Percentiles rank a stretch among this genome's conserved stretches.
These are phyloP conservation scores for Micractinium conductrix DNA, from an alignment of 139 green algal species.

Conservation along the genomic window DNA sequence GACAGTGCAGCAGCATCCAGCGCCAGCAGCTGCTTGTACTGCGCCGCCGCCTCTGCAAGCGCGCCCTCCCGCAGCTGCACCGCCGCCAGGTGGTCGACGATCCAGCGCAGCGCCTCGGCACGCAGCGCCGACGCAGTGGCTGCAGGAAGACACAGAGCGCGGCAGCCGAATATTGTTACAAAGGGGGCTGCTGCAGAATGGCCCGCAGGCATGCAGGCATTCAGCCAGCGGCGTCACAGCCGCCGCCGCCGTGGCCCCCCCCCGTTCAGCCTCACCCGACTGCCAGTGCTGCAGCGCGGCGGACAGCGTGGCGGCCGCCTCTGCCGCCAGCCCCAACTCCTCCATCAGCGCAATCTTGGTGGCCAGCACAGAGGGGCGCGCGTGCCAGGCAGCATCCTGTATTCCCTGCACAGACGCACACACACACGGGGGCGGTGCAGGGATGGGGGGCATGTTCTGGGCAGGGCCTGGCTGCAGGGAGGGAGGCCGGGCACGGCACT, in stretches of 20 bases:
- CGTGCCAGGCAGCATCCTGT: not conserved
- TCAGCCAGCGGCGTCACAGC: too few relatives aligned
- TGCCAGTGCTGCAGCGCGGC: conserved; percentile 45
- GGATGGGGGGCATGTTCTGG: too few relatives aligned
- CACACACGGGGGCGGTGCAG: too few relatives aligned
- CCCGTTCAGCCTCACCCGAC: not conserved
- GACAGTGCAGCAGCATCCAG: not conserved
- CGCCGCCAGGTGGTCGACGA: conserved; percentile 63
- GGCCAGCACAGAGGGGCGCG: conserved; percentile 60
- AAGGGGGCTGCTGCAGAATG: too few relatives aligned
- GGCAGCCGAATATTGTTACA: too few relatives aligned
- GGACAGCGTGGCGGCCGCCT: conserved; percentile 51
- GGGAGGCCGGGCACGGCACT: too few relatives aligned
- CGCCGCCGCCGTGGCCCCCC: too few relatives aligned
- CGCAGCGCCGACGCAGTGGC: conserved; percentile 13
- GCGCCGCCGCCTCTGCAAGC: not conserved
- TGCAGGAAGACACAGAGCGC: not conserved
- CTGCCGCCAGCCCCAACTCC: conserved; percentile 48
- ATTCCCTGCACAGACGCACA: not conserved
- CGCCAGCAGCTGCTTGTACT: conserved; percentile 42
- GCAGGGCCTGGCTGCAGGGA: too few relatives aligned
- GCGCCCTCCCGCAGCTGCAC: conserved; percentile 46
- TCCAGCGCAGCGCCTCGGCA: conserved; percentile 44
- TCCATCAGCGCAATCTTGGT: conserved; percentile 68
- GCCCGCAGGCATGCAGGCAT: too few relatives aligned